Evolutionary conservation across 129 eudicot species (phyloP).

Genomic region (Dittrichia graveolens): DNA sequence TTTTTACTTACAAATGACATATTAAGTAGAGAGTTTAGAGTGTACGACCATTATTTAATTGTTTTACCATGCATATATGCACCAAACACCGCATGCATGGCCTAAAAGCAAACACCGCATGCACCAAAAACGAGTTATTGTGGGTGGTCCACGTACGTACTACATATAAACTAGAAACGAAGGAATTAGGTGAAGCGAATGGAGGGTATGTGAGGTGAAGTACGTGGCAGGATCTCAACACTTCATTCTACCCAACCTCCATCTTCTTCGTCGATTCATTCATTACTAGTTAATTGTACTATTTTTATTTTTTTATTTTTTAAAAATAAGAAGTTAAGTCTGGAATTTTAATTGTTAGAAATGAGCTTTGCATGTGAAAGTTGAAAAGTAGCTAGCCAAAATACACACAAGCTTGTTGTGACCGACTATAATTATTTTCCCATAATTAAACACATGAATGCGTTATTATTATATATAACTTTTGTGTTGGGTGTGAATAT

Average conservation of each 20-base stretch:
- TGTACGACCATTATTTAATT: too few relatives aligned
- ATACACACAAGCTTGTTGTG: conserved; percentile 25
- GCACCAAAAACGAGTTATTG: too few relatives aligned
- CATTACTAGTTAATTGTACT: background rate
- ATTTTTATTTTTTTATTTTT: background rate
- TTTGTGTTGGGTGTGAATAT: too few relatives aligned
- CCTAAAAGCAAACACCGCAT: too few relatives aligned
- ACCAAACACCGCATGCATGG: too few relatives aligned
- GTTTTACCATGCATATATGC: too few relatives aligned
- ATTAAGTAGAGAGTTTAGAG: too few relatives aligned
- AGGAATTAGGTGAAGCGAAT: conserved; percentile 29
- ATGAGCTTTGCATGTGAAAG: conserved; percentile 28
- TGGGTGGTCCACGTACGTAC: too few relatives aligned
- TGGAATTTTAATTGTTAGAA: background rate
- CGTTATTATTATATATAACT: background rate
- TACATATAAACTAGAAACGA: too few relatives aligned
- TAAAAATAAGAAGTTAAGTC: too few relatives aligned
- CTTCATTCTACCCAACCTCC: conserved; percentile 14
- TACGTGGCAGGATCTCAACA: conserved; percentile 27
- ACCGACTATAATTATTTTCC: background rate
- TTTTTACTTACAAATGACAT: too few relatives aligned
- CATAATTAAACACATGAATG: background rate
- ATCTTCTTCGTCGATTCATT: background rate
- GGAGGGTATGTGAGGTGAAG: conserved; percentile 26
- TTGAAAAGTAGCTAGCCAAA: background rate